Evolutionary conservation across 768 basidiomycete genomes (phyloP).

Genomic region (Pleurotus ostreatus): DNA sequence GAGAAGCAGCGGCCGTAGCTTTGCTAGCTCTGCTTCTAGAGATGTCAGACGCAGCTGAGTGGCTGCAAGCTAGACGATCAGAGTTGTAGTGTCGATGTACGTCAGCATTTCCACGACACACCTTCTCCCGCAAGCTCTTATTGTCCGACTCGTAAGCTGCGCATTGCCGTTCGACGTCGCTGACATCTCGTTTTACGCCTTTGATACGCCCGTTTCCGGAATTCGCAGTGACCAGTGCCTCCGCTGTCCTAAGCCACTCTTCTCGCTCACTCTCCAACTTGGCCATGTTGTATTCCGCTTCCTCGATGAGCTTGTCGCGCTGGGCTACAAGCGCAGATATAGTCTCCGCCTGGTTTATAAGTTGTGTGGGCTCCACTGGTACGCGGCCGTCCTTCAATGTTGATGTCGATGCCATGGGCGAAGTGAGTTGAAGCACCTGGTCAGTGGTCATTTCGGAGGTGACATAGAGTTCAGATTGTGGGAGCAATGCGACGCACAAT

Average conservation of each 20-base stretch:
- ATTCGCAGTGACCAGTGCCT: conserved; percentile 55
- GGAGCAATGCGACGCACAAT: conserved; percentile 41
- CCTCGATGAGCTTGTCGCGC: conserved; percentile 50
- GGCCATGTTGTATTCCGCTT: conserved; percentile 53
- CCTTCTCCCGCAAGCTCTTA: conserved; percentile 55
- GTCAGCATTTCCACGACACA: conserved; percentile 20
- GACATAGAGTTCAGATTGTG: conserved; percentile 6
- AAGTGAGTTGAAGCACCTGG: conserved; percentile 47
- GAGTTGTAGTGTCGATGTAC: no score
- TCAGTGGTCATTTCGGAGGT: background rate
- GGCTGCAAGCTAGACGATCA: conserved; percentile 47
- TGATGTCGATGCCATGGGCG: background rate
- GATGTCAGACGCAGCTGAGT: conserved; percentile 46
- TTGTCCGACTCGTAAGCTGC: conserved; percentile 57
- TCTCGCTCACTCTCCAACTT: conserved; percentile 62
- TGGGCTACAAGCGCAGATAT: conserved; percentile 56
- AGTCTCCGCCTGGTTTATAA: conserved; percentile 57
- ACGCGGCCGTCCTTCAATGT: no score
- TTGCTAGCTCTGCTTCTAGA: conserved; percentile 61
- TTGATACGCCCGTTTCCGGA: conserved; percentile 27
- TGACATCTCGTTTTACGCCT: conserved; percentile 11
- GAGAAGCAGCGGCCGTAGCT: conserved; percentile 64
- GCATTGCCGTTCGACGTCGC: conserved; percentile 49
- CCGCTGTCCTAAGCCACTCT: conserved; percentile 62
- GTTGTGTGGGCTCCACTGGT: conserved; percentile 31